Evolutionary conservation across 2,329 filamentous ascomycete genomes (phyloP), one percentile per base, ranked within the genome.

Genomic region (Fusarium drepaniforme): DNA sequence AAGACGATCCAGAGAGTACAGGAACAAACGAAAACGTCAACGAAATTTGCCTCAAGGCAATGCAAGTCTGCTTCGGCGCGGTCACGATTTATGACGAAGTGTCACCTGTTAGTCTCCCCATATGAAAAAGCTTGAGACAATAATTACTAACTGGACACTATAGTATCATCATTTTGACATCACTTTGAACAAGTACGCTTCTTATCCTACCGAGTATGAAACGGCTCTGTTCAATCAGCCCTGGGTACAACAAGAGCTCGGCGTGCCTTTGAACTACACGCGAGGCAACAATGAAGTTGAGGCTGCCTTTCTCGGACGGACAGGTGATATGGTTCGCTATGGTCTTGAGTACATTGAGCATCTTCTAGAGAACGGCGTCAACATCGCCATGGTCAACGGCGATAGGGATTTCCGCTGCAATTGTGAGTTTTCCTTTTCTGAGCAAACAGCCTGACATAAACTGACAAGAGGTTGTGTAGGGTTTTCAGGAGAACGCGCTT

Each of bases 381-480:
- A 90, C 18, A 89, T 96, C 16, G 91, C 91, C 3, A 83, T 96
- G 67, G 87, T 94, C 66, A 93, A 95, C 80, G 89, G 89, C 23
- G 89, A 90, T 76, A 82, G 87, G 64, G 89, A 91, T 79, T 90
- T 88, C 72, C 86, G 88, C 69, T 91, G 89, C 80, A 90, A 90
- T 77, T 91, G 91, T 78, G 84, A 92, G 75, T 42, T 61, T 35
- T 35, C 1, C 33, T 35, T 13, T 35, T 12, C 33, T 13, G 11
- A 35, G 11, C 0, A 35, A 35, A 35, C 33, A 1, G 2, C 33
- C 12, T 38, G 16, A 12, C 1, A 1, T 13, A 51, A 23, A 12
- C 33, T 57, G 16, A 56, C 16, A 18, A 35, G 3, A 35, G 16
- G 23, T 21, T 33, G 4, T 3, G 5, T 12, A 77, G 74, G 75